Percentiles rank a stretch among this genome's conserved stretches.
These are phyloP conservation scores for Trametes punicea DNA, from an alignment of 768 basidiomycete genomes.

Conservation along the genomic window DNA sequence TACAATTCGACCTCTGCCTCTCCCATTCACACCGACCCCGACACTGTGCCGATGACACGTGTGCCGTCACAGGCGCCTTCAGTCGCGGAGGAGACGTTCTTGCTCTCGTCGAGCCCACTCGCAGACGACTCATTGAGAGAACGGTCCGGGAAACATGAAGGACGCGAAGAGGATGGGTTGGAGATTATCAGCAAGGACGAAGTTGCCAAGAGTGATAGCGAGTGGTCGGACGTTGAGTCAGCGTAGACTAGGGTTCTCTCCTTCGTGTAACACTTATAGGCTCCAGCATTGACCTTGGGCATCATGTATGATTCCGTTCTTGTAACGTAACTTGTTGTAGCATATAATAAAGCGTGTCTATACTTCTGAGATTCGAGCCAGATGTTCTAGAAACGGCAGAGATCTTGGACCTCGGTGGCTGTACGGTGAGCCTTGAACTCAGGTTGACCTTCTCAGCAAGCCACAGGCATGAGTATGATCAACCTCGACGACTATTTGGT, in stretches of 20 bases:
- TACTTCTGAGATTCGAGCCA: not conserved
- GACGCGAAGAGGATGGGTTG: constrained; percentile 4
- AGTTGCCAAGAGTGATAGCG: constrained; percentile 11
- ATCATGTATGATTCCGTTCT: too few relatives aligned
- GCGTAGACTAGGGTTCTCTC: not conserved
- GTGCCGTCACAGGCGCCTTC: not conserved
- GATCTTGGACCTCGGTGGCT: constrained; percentile 9
- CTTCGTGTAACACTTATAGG: not conserved
- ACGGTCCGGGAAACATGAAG: not conserved
- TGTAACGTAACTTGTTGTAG: not conserved
- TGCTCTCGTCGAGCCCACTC: constrained; percentile 14
- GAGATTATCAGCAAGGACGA: constrained; percentile 17
- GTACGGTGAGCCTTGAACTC: not conserved
- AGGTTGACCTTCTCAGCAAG: not conserved
- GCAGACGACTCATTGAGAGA: too few relatives aligned
- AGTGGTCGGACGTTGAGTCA: constrained; percentile 17
- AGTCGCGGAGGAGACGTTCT: constrained; percentile 1
- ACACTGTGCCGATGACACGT: not conserved
- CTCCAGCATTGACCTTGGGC: not conserved
- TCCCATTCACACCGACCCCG: not conserved
- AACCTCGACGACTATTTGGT: constrained; percentile 14
- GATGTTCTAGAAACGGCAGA: too few relatives aligned
- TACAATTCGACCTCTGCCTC: not conserved
- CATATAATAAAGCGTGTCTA: not conserved
- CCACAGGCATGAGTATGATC: not conserved